Percentiles rank a stretch among this genome's conserved stretches.
Evolutionary conservation across 768 basidiomycete genomes (phyloP).

Genomic region (Mycena latifolia): DNA sequence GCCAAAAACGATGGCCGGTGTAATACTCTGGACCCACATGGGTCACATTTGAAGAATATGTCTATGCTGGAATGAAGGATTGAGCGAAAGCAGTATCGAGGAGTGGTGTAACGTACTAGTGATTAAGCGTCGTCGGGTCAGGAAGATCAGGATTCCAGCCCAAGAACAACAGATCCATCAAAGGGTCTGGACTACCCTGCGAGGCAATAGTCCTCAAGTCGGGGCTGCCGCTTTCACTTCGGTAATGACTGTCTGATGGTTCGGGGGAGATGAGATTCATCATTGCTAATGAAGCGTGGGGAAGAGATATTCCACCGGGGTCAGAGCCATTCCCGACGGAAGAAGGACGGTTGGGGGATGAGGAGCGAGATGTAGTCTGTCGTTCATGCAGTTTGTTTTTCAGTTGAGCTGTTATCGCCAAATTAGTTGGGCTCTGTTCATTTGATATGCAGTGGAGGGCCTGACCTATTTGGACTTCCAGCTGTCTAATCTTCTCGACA

Average conservation of each 20-base stretch:
- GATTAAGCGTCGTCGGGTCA: slow-evolving; percentile 76
- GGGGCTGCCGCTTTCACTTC: slow-evolving; percentile 64
- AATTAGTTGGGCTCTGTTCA: slow-evolving; percentile 16
- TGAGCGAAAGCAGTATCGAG: slow-evolving; percentile 12
- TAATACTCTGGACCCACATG: slow-evolving; percentile 86
- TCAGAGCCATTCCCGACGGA: slow-evolving; percentile 39
- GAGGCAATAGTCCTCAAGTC: slow-evolving; percentile 55
- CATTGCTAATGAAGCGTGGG: slow-evolving; percentile 58
- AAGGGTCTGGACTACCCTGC: slow-evolving; percentile 60
- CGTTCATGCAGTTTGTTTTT: slow-evolving; percentile 73
- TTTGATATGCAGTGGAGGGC: slow-evolving; percentile 25
- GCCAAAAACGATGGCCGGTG: slow-evolving; percentile 86
- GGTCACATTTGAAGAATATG: slow-evolving; percentile 90
- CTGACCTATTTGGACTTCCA: slow-evolving; percentile 83
- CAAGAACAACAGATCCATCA: slow-evolving; percentile 76
- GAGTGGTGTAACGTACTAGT: slow-evolving; percentile 71
- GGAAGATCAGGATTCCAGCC: slow-evolving; percentile 92
- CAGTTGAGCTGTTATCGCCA: slow-evolving; percentile 62
- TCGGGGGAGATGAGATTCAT: slow-evolving; percentile 55
- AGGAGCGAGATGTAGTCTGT: slow-evolving; percentile 51
- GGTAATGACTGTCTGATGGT: slow-evolving; percentile 52
- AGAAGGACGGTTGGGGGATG: slow-evolving; percentile 49
- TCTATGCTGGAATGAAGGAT: slow-evolving; percentile 69
- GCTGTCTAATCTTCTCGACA: slow-evolving; percentile 78
- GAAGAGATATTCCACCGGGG: slow-evolving; percentile 55